These are phyloP conservation scores for Hymenoscyphus occultus DNA, from an alignment of 2,329 filamentous ascomycete genomes.

Conservation along the genomic window DNA sequence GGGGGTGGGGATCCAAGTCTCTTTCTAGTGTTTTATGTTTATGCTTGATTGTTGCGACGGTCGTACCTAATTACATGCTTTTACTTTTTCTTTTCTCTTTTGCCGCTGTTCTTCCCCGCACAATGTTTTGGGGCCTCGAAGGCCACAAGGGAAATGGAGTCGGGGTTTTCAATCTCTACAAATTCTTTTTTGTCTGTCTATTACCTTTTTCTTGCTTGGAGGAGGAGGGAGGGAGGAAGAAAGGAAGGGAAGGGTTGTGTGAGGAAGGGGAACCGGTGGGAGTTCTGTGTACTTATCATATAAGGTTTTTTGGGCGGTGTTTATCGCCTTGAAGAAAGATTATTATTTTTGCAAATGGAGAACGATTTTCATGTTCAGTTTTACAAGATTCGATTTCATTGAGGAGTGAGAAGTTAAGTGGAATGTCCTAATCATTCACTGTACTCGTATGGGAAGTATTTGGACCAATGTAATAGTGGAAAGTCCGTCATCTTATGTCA, in stretches of 20 bases:
- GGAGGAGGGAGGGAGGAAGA: conserved; percentile 2
- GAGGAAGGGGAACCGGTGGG: conserved; percentile 25
- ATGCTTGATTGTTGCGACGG: conserved; percentile 29
- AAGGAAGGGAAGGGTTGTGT: conserved; percentile 15
- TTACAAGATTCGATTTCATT: too few species aligned
- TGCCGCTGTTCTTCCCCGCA: conserved; percentile 21
- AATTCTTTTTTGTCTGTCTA: conserved; percentile 25
- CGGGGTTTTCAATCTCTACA: conserved; percentile 25
- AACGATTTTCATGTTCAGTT: conserved; percentile 27
- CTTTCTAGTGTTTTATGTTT: conserved; percentile 31
- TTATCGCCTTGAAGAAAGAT: conserved; percentile 23
- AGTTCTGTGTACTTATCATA: conserved; percentile 36
- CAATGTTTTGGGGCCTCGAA: conserved; percentile 22
- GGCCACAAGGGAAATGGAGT: conserved; percentile 28
- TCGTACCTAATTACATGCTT: conserved; percentile 33
- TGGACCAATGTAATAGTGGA: too few species aligned
- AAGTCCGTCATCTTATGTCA: too few species aligned
- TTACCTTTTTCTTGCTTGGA: conserved; percentile 5
- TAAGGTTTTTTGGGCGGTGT: conserved; percentile 19
- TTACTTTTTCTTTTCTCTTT: conserved; percentile 2
- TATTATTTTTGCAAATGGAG: conserved; percentile 24
- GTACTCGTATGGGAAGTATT: too few species aligned
- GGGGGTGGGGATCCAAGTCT: conserved; percentile 14
- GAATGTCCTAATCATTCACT: too few species aligned
- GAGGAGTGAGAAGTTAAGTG: too few species aligned